Base-by-base conservation (phyloP, 176 grass and related monocot genomes). In the Aegilops speltoides region DNA sequence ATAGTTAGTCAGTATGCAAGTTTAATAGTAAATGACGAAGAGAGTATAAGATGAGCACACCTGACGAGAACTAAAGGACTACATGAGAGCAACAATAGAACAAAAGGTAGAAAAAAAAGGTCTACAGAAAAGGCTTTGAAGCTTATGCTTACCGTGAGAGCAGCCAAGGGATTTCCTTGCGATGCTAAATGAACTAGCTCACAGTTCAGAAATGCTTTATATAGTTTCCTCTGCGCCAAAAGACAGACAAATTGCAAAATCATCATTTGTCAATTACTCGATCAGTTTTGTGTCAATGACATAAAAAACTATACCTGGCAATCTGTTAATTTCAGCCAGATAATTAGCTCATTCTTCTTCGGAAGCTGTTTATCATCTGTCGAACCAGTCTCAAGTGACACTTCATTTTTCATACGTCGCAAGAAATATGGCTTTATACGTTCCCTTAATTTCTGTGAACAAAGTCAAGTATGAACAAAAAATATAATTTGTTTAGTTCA, bases 171-270 rank as follows among this genome's bases (percentile, higher is more conserved):
- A 63, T 90, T 96, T 59, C 90, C 90, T 20, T 89, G 82, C 33
- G 76, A 45, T 34, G 86, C 72, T 28, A 75, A 84, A 82, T 96
- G 88, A 85, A 96, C 92, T 62, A 96, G 79, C 50, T 96, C 88
- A 83, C 90, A 93, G 3, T 98, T 98, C 16, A 98, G 71, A 91
- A 98, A 98, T 79, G 93, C 92, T 96, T 96, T 87, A 89, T 98
- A 98, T 59, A 98, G 61, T 91, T 93, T 89, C 88, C 96, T 94
- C 93, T 98, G 90, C 76, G 78, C 64, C 40, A 81, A 67, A 87
- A 78, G 41, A 89, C 68, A 81, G 62, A 24, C 14, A 67, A 74
- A 69, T 38, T 32, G 4, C 25, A 81, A 83, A 78, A 61, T 64
- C 50, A 3, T 10, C 29, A 62, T 54, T 88, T 41, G 24, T 52